Base-by-base conservation (phyloP, 148 eudicot species). In the Tetragonia tetragonoides region DNA sequence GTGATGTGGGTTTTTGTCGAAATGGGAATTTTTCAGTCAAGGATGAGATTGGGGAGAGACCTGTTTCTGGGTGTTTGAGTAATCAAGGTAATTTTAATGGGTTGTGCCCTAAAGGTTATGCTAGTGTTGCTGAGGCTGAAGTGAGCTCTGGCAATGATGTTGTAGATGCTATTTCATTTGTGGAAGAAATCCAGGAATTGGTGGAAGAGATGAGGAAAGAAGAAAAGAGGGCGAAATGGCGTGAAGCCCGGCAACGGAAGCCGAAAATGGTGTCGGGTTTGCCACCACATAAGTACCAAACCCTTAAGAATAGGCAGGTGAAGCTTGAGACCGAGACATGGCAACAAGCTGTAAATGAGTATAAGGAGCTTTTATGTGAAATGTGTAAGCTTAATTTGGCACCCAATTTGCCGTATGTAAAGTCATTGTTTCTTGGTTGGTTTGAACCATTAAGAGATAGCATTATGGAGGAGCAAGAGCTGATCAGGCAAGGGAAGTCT, bases 381-480 rank as follows among this genome's bases (percentile, higher is more conserved):
- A 95, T 95, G 99, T 95, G 97, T 76, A 84, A 89, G 84, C 86
- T 82, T 60, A 95, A 89, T 53, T 84, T 95, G 83, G 99, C 97
- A 37, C 99, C 99, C 11, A 95, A 89, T 91, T 90, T 95, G 86
- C 97, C 99, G 0, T 91, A 91, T 84, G 80, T 95, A 78, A 95
- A 93, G 79, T 91, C 93, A 7, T 84, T 95, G 87, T 93, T 95
- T 82, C 85, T 95, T 65, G 97, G 93, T 53, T 95, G 99, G 99
- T 95, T 90, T 87, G 97, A 95, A 86, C 97, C 99, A 46, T 74
- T 93, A 72, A 68, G 88, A 51, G 80, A 86, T 84, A 90, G 87
- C 78, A 95, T 95, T 74, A 88, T 75, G 44, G 85, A 84, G 74
- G 99, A 88, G 70, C 99, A 95, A 79, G 92, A 90, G 68, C 47